Conservation (phyloP, 208 protist genomes). For the Trypanosomatidae sp. region DNA sequence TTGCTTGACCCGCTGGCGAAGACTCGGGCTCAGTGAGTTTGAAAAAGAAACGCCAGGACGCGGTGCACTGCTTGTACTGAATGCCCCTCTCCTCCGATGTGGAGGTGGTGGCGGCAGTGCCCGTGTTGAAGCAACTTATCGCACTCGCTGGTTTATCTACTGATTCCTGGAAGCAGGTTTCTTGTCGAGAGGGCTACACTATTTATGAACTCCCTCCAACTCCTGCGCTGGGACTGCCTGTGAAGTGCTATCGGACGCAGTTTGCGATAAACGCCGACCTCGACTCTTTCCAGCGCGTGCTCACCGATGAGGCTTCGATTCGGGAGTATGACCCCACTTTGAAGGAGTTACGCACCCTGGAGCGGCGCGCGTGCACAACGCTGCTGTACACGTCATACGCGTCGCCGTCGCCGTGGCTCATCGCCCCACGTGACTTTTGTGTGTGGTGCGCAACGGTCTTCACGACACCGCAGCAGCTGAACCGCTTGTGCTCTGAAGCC, state of each 20-base stretch:
- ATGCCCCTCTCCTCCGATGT: conserved; percentile 13
- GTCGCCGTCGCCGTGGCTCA: conserved; percentile 30
- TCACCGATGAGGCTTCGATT: conserved; percentile 12
- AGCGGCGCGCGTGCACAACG: conserved; percentile 4
- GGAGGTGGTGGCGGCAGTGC: conserved; percentile 15
- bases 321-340: conserved; percentile 28
- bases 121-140: conserved; percentile 20
- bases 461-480: conserved; percentile 10
- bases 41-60: background rate
- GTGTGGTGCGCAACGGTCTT: conserved; percentile 18
- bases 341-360: conserved; percentile 26
- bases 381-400: conserved; percentile 47
- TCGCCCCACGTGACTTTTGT: conserved; percentile 51
- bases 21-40: background rate
- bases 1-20: background rate
- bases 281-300: conserved; percentile 11
- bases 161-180: conserved; percentile 11
- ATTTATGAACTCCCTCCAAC: conserved; percentile 10
- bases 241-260: conserved; percentile 33
- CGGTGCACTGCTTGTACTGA: background rate
- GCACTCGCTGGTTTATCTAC: background rate
- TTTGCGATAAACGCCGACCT: conserved; percentile 20
- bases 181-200: conserved; percentile 7
- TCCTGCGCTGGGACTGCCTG: conserved; percentile 11
- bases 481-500: background rate